Percentiles rank a stretch among this genome's conserved stretches.
These are phyloP conservation scores for Pseudoperonospora humuli DNA, from an alignment of 352 stramenopile genomes.

Conservation along the genomic window DNA sequence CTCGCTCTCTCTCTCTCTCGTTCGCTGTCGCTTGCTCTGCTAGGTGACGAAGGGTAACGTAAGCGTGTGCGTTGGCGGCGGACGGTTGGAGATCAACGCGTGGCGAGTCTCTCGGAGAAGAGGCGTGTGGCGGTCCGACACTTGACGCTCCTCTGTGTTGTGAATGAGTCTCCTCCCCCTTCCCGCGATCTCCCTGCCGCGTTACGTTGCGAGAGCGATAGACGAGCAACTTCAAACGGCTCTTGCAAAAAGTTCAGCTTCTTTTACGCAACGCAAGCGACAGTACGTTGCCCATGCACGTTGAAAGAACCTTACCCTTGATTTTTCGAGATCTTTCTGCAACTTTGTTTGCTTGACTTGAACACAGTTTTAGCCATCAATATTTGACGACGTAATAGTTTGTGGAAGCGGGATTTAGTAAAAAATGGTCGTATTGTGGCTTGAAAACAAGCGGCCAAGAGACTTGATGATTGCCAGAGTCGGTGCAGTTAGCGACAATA, in stretches of 20 bases:
- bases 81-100: constrained; percentile 28
- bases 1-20: background rate
- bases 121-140: constrained; percentile 23
- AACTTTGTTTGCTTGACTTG: background rate
- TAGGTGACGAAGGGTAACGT: constrained; percentile 1
- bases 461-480: no score
- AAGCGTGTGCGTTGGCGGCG: constrained; percentile 9
- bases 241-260: background rate
- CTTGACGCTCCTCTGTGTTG: constrained; percentile 20
- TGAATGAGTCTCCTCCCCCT: constrained; percentile 18
- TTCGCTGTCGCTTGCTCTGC: background rate
- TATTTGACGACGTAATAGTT: background rate
- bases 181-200: constrained; percentile 10
- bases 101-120: constrained; percentile 20
- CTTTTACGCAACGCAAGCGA: no score
- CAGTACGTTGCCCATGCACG: background rate
- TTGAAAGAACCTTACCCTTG: background rate
- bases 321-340: background rate
- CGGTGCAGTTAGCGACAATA: no score
- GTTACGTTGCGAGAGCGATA: background rate
- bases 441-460: no score
- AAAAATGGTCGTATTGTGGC: no score
- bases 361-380: background rate
- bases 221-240: constrained; percentile 5
- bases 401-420: background rate